Evolutionary conservation across 106 monocot species (phyloP).

Genomic region (Hemerocallis citrina): DNA sequence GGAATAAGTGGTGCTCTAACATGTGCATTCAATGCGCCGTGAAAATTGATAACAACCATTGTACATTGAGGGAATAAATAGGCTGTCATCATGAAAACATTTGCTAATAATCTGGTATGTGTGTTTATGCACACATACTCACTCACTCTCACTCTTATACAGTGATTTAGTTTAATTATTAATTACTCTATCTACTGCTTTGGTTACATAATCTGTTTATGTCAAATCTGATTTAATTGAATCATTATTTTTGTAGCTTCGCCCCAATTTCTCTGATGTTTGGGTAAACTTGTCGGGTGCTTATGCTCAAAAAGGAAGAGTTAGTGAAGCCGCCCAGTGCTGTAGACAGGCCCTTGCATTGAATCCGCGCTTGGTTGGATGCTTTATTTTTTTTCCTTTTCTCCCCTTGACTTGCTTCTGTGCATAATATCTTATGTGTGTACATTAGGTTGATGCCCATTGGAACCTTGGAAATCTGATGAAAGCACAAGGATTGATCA

Average conservation of each 20-base stretch:
- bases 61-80: no score
- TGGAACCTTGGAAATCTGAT: constrained; percentile 74
- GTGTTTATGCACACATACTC: no score
- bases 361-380: constrained; percentile 48
- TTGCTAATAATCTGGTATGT: no score
- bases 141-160: no score
- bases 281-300: constrained; percentile 82
- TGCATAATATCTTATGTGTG: not conserved
- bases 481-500: constrained; percentile 65
- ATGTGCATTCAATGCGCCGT: no score
- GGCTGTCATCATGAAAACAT: no score
- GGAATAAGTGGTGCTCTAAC: no score
- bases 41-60: no score
- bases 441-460: constrained; percentile 66
- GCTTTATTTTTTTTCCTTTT: not conserved
- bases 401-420: not conserved
- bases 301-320: constrained; percentile 63
- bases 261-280: constrained; percentile 69
- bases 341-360: constrained; percentile 65
- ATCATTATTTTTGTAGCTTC: constrained; percentile 54
- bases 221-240: no score
- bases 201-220: no score
- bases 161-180: no score
- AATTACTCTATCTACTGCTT: no score
- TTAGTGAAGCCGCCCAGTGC: constrained; percentile 64